Conservation (phyloP, 306 rosid species). For the Dryas alaskensis region DNA sequence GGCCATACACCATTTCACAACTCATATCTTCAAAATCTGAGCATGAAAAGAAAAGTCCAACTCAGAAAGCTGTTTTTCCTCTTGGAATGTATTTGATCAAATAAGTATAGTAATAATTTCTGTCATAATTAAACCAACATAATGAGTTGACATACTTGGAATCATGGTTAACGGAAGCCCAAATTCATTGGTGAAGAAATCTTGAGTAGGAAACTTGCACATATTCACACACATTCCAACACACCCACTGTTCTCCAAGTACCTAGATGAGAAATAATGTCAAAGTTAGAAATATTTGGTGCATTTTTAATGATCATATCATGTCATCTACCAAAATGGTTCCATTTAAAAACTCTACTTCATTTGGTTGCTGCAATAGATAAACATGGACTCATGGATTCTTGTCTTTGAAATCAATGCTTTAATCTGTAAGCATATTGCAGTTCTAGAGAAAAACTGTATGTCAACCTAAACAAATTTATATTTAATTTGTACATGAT, state of each 20-base stretch:
- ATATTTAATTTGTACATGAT: constrained; percentile 3
- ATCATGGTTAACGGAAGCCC: constrained; percentile 96
- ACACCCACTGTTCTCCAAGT: constrained; percentile 94
- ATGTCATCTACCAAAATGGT: not conserved
- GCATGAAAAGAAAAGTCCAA: not conserved
- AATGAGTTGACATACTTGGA: constrained; percentile 56
- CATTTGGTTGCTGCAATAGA: not conserved
- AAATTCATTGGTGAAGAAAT: constrained; percentile 92
- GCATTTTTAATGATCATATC: not conserved
- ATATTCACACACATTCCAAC: constrained; percentile 96
- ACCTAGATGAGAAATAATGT: constrained; percentile 39
- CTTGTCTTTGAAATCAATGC: not conserved
- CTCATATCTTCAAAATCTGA: constrained; percentile 97
- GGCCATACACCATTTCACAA: constrained; percentile 95
- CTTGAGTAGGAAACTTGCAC: constrained; percentile 98
- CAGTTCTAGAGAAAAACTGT: no score
- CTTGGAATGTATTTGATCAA: not conserved
- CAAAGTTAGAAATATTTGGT: not conserved
- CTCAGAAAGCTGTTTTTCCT: not conserved
- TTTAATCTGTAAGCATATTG: no score
- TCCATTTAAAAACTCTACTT: not conserved
- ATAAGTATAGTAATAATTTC: not conserved
- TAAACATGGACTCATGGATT: not conserved
- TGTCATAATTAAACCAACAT: not conserved
- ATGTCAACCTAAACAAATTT: no score